Evolutionary conservation across 129 eudicot species (phyloP), one percentile per base, ranked within the genome.

Genomic region (Centaurea solstitialis): DNA sequence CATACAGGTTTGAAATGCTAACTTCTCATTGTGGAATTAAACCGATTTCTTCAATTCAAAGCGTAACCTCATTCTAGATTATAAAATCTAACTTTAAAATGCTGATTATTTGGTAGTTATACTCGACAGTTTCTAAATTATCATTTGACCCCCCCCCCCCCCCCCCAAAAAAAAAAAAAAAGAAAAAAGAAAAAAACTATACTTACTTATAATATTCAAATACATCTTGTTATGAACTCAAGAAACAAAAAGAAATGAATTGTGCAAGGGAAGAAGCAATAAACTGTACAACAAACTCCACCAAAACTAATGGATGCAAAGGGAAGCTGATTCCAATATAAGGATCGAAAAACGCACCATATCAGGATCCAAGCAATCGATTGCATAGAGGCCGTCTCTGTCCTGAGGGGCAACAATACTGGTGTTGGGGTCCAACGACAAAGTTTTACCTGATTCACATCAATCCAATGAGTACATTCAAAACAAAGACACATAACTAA

Each of bases 321-420:
- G 18, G 59, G 57, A 61, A 86, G 61, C n/a, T 50, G 15, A 70
- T 67, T 73, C 17, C 7, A n/a, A 57, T 50, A 30, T 18, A 71
- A 45, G 72, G 9, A 41, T 20, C n/a, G 9, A 50, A 43, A 78
- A 11, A 87, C 82, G 8, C 80, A 96, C 99, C 99, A 96, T 83
- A 83, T 91, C 93, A 57, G 99, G 99, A 87, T 96, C 99, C 89
- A 96, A 87, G 67, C 83, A 81, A 85, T 96, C 99, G 84, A 96
- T 91, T 35, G 99, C 99, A 90, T 89, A 86, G 28, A 96, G 86
- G 28, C 99, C 99, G 73, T 87, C 82, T 85, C 99, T 88, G 62
- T 96, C 99, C 68, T 93, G 86, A 21, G 99, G 99, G 62, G 93
- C 95, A 78, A 84, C 88, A 79, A 96, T 89, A 74, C 82, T 85